Evolutionary conservation across 2,329 filamentous ascomycete species (phyloP).

Genomic region (Fusarium sp.): DNA sequence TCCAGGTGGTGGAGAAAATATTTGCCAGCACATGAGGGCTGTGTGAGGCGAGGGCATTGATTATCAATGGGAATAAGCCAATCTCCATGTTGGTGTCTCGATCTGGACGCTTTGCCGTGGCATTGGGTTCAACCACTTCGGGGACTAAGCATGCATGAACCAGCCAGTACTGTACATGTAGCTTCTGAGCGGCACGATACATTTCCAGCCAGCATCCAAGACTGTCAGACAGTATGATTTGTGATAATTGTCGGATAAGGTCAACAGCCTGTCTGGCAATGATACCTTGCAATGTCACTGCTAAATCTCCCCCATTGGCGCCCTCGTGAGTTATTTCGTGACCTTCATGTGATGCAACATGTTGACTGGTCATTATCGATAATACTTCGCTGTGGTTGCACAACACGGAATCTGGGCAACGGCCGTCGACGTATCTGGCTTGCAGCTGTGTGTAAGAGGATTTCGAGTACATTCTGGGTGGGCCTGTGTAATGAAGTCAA

Average conservation of each 20-base stretch:
- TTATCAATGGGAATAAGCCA: conserved; percentile 25
- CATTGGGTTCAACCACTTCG: conserved; percentile 2
- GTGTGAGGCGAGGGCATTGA: not conserved
- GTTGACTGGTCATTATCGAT: conserved; percentile 29
- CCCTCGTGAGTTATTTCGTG: not conserved
- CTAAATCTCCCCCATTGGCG: conserved; percentile 18
- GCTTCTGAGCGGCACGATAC: conserved; percentile 2
- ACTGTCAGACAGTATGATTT: conserved; percentile 28
- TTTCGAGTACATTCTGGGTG: conserved; percentile 26
- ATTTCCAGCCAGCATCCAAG: conserved; percentile 10
- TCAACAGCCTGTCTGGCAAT: conserved; percentile 15
- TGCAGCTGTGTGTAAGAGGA: conserved; percentile 12
- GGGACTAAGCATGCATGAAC: conserved; percentile 7
- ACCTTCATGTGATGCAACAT: conserved; percentile 26
- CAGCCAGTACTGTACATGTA: too few relatives aligned
- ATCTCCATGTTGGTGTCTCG: conserved; percentile 21
- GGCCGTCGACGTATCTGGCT: conserved; percentile 14
- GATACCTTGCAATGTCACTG: conserved; percentile 8
- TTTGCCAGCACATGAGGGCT: conserved; percentile 26
- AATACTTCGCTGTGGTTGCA: conserved; percentile 6
- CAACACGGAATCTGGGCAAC: conserved; percentile 10
- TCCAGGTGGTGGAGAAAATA: conserved; percentile 20
- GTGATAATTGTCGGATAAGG: conserved; percentile 27
- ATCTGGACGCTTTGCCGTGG: conserved; percentile 17
- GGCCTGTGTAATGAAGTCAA: conserved; percentile 29